These are phyloP conservation scores for Eutrema heterophyllum DNA, from an alignment of 345 rosid species.

Conservation along the genomic window DNA sequence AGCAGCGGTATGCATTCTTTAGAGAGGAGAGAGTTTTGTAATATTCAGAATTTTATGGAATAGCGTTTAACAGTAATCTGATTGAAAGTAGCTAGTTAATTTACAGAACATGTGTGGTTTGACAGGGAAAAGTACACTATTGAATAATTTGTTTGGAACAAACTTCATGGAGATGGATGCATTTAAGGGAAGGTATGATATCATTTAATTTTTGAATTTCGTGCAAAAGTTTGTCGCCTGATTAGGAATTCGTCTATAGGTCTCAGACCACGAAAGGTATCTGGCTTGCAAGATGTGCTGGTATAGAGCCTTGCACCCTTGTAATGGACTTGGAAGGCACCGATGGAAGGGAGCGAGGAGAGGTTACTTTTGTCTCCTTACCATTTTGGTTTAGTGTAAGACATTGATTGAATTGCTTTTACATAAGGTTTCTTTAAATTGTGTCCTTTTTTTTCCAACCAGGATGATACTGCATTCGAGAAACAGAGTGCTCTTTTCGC, in stretches of 20 bases:
- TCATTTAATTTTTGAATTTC: not conserved
- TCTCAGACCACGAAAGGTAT: conserved; percentile 97
- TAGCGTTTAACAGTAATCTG: not conserved
- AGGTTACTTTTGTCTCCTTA: conserved; percentile 40
- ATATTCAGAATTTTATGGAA: not conserved
- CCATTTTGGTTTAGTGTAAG: not conserved
- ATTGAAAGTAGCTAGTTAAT: not conserved
- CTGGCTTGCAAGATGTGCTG: conserved; percentile 83
- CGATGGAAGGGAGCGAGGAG: conserved; percentile 98
- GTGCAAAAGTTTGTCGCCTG: not conserved
- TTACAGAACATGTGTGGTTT: conserved; percentile 25
- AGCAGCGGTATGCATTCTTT: conserved; percentile 65
- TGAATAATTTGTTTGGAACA: conserved; percentile 78
- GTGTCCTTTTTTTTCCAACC: not conserved
- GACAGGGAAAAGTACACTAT: conserved; percentile 90
- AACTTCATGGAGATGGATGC: conserved; percentile 98
- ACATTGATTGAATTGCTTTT: not conserved
- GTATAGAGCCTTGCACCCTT: conserved; percentile 86
- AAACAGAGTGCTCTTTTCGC: conserved; percentile 99
- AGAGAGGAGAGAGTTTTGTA: not conserved
- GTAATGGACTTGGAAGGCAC: conserved; percentile 99
- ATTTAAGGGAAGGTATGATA: conserved; percentile 74
- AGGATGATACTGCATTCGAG: conserved; percentile 99
- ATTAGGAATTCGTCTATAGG: conserved; percentile 37
- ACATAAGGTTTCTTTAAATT: not conserved